These are phyloP conservation scores for Cercophora sp. DNA, from an alignment of 495 filamentous ascomycete species.

Conservation along the genomic window DNA sequence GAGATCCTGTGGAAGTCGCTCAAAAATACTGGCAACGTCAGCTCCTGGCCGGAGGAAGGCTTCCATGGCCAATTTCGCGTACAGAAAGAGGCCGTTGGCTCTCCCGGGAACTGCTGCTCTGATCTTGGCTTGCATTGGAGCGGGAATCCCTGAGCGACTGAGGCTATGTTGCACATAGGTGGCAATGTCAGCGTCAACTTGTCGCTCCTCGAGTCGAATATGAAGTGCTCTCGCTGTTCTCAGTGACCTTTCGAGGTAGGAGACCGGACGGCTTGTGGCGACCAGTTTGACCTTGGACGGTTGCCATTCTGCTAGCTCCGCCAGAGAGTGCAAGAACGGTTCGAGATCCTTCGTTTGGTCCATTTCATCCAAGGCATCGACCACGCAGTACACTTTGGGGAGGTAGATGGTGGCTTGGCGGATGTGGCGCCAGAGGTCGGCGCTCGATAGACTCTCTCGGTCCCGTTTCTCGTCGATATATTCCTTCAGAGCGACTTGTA, in stretches of 20 bases:
- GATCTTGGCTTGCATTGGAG: conserved; percentile 12
- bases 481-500: conserved; percentile 33
- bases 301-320: conserved; percentile 32
- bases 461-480: conserved; percentile 11
- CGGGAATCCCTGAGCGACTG: conserved; percentile 7
- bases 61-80: conserved; percentile 47
- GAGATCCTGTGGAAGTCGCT: conserved; percentile 33
- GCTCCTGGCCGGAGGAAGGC: conserved; percentile 29
- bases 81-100: conserved; percentile 39
- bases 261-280: conserved; percentile 41
- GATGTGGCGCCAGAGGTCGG: conserved; percentile 22
- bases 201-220: conserved; percentile 34
- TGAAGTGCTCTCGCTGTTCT: conserved; percentile 14
- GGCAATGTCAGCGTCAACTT: conserved; percentile 42
- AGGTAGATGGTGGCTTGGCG: conserved; percentile 25
- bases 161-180: conserved; percentile 33
- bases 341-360: conserved; percentile 31
- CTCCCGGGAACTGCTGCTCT: conserved; percentile 20
- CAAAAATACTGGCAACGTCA: conserved; percentile 14
- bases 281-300: conserved; percentile 40
- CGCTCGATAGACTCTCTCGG: conserved; percentile 17
- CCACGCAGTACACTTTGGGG: conserved; percentile 41
- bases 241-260: conserved; percentile 26
- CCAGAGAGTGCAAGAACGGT: conserved; percentile 32
- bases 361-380: conserved; percentile 46